phyloP scores from a whole-genome alignment of 2,329 filamentous ascomycete species.

The Colletotrichum sansevieriae region DNA sequence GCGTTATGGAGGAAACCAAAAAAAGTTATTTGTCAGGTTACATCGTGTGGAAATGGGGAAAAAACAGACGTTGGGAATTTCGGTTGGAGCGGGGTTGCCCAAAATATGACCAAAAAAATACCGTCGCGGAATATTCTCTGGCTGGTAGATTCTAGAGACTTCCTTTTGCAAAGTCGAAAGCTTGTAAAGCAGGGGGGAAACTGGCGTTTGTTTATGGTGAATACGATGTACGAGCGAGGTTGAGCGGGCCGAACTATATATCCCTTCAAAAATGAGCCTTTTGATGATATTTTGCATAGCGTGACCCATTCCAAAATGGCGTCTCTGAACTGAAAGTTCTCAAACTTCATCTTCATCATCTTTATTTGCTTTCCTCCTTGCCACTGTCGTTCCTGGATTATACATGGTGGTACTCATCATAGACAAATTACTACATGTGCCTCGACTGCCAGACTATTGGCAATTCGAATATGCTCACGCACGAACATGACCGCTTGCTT shows the following conservation, averaged over 20 bases:
- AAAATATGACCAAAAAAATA: constrained; percentile 46
- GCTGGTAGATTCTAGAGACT: constrained; percentile 47
- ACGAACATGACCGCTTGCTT: too few relatives aligned
- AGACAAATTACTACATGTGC: too few relatives aligned
- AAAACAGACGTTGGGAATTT: background rate
- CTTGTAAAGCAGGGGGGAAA: background rate
- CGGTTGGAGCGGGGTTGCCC: constrained; percentile 46
- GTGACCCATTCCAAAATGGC: constrained; percentile 28
- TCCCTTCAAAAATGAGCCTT: constrained; percentile 43
- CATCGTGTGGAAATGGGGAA: background rate
- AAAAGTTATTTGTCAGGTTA: constrained; percentile 17
- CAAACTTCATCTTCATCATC: background rate
- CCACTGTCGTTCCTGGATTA: too few relatives aligned
- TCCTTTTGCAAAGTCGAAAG: too few relatives aligned
- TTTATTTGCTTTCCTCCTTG: background rate
- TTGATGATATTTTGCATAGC: constrained; percentile 19
- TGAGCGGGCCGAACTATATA: constrained; percentile 49
- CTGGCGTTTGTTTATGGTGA: constrained; percentile 59
- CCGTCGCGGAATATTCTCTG: constrained; percentile 38
- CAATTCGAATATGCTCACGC: too few relatives aligned
- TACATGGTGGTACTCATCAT: too few relatives aligned
- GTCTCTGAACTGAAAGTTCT: constrained; percentile 26
- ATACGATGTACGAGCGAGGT: constrained; percentile 48
- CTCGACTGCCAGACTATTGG: too few relatives aligned
- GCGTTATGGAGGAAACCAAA: constrained; percentile 29